Conservation (phyloP, 192 early-diverging fungal species). For the Hyaloraphidium curvatum region DNA sequence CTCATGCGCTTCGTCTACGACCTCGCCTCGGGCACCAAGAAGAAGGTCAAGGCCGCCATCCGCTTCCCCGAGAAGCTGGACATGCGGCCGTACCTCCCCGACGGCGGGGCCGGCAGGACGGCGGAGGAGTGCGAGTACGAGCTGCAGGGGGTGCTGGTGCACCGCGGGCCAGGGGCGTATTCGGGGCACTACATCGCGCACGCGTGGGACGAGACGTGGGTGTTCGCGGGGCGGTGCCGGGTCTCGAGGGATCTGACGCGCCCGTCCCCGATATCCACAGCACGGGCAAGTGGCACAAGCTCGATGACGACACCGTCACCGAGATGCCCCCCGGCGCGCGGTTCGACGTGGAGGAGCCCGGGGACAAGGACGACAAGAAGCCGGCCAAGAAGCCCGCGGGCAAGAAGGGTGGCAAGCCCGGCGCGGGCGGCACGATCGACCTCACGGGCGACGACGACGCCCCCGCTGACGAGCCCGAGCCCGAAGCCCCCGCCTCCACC, state of each 20-base stretch:
- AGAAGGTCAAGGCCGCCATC: slow-evolving; percentile 15
- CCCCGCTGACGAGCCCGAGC: no score
- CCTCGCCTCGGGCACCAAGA: slow-evolving; percentile 11
- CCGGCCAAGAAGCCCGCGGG: not conserved
- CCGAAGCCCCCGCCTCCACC: no score
- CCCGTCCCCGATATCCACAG: slow-evolving; percentile 5
- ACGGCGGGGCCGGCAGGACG: not conserved
- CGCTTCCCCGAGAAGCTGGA: slow-evolving; percentile 13
- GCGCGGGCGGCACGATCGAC: slow-evolving; percentile 8
- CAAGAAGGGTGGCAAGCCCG: not conserved
- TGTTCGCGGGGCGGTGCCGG: not conserved
- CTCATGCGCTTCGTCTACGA: slow-evolving; percentile 21
- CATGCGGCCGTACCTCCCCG: slow-evolving; percentile 7
- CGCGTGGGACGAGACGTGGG: slow-evolving; percentile 13
- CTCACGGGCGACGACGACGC: no score
- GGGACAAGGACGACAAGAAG: slow-evolving; percentile 9
- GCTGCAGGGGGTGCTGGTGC: slow-evolving; percentile 17
- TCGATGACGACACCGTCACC: slow-evolving; percentile 20
- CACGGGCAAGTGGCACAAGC: slow-evolving; percentile 14
- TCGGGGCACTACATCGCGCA: slow-evolving; percentile 20
- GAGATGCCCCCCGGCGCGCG: slow-evolving; percentile 9
- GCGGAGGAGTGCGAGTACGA: slow-evolving; percentile 8
- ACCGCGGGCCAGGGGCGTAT: slow-evolving; percentile 17
- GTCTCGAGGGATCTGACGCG: not conserved
- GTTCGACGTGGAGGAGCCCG: slow-evolving; percentile 12